Percentiles rank a stretch among this genome's conserved stretches.
These are phyloP conservation scores for Ascoidea asiatica DNA, from an alignment of 805 yeast genomes.

Conservation along the genomic window DNA sequence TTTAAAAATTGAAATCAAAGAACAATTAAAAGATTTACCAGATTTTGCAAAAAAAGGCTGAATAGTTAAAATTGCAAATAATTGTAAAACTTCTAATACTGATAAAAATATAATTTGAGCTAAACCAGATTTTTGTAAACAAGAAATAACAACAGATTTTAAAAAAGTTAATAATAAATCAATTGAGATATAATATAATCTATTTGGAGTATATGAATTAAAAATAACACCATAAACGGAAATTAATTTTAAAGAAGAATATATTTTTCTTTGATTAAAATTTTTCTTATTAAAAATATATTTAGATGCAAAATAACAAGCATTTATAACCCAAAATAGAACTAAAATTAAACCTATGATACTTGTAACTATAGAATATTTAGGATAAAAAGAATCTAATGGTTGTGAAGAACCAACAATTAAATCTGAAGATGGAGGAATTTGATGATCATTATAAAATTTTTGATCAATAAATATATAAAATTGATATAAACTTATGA, in stretches of 20 bases:
- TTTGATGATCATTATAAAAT: too few relatives aligned
- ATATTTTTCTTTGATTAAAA: conserved; percentile 18
- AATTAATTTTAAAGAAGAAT: conserved; percentile 32
- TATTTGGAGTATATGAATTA: conserved; percentile 27
- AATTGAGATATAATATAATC: conserved; percentile 23
- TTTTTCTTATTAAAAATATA: conserved; percentile 3
- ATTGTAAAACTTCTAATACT: conserved; percentile 20
- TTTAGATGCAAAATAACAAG: not conserved
- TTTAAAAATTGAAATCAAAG: conserved; percentile 24
- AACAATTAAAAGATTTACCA: conserved; percentile 15
- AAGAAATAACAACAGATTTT: conserved; percentile 29
- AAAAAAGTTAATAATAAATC: conserved; percentile 22
- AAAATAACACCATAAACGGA: conserved; percentile 34
- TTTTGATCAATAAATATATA: conserved; percentile 1
- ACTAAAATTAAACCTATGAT: conserved; percentile 21
- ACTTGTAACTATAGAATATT: not conserved
- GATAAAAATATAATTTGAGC: conserved; percentile 29
- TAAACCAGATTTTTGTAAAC: conserved; percentile 27
- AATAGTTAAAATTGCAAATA: conserved; percentile 13
- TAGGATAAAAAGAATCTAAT: too few relatives aligned
- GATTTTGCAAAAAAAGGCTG: conserved; percentile 20
- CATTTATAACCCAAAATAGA: conserved; percentile 18
- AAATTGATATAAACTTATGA: conserved; percentile 20
- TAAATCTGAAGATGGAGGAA: not conserved
- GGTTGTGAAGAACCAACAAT: conserved; percentile 3